Conservation (phyloP, 129 eudicot genomes). For the Sambucus nigra region DNA sequence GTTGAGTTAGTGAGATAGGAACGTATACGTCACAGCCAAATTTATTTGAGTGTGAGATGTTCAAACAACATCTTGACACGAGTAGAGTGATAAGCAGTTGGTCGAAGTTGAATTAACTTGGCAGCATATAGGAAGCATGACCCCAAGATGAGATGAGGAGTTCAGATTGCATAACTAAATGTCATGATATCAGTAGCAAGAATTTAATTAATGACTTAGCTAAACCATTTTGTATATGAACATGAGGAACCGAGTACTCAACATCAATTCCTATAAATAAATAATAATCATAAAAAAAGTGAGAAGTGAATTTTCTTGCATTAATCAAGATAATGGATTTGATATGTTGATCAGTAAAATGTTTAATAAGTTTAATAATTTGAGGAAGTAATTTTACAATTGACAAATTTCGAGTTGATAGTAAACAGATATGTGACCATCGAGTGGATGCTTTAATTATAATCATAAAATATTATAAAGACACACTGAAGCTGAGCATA, state of each 20-base stretch:
- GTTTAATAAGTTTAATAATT: neutral
- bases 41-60: too few relatives aligned
- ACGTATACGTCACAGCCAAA: too few relatives aligned
- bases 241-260: too few relatives aligned
- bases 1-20: too few relatives aligned
- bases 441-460: neutral
- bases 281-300: conserved; percentile 4
- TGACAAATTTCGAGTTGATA: conserved; percentile 2
- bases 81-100: neutral
- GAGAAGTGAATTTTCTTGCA: conserved; percentile 3
- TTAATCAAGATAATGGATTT: neutral
- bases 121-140: neutral
- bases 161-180: neutral
- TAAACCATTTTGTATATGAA: too few relatives aligned
- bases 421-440: conserved; percentile 1
- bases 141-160: neutral
- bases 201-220: too few relatives aligned
- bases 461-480: too few relatives aligned
- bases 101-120: too few relatives aligned
- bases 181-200: conserved; percentile 3
- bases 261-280: too few relatives aligned
- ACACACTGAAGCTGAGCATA: too few relatives aligned
- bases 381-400: conserved; percentile 11
- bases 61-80: too few relatives aligned
- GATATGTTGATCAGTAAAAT: too few relatives aligned